Percentiles rank a stretch among this genome's conserved stretches.
Evolutionary conservation across 2,329 filamentous ascomycete genomes (phyloP).

Genomic region (Aschersonia sp.): DNA sequence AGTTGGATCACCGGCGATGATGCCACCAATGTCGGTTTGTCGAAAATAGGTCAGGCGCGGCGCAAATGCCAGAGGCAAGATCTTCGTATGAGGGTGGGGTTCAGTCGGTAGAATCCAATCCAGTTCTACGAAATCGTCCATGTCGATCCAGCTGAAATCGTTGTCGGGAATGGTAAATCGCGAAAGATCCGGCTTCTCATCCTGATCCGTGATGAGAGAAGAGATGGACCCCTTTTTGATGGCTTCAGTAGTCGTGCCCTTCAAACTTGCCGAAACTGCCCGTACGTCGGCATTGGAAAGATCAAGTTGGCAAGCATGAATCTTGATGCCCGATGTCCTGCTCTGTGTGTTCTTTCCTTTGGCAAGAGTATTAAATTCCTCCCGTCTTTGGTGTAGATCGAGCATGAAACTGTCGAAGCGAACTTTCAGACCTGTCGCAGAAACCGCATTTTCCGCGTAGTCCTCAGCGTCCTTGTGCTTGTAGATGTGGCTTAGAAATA

Average conservation of each 20-base stretch:
- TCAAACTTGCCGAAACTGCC: slow-evolving; percentile 82
- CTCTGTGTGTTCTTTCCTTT: slow-evolving; percentile 62
- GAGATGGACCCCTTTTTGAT: slow-evolving; percentile 46
- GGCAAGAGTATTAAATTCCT: slow-evolving; percentile 75
- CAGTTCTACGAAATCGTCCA: slow-evolving; percentile 97
- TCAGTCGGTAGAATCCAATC: slow-evolving; percentile 92
- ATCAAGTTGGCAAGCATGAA: slow-evolving; percentile 87
- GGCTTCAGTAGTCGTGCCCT: slow-evolving; percentile 63
- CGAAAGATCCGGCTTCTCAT: slow-evolving; percentile 57
- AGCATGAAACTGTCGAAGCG: slow-evolving; percentile 95
- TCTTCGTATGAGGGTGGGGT: slow-evolving; percentile 83
- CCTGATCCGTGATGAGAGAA: slow-evolving; percentile 35
- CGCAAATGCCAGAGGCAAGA: slow-evolving; percentile 79
- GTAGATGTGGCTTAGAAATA: slow-evolving; percentile 95
- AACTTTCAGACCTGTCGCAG: slow-evolving; percentile 91
- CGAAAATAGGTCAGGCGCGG: slow-evolving; percentile 96
- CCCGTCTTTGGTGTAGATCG: slow-evolving; percentile 83
- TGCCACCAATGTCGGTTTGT: slow-evolving; percentile 80
- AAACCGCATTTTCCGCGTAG: slow-evolving; percentile 59
- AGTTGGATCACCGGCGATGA: slow-evolving; percentile 65
- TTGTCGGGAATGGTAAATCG: slow-evolving; percentile 92
- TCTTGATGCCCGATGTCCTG: slow-evolving; percentile 83
- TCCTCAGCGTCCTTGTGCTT: slow-evolving; percentile 96
- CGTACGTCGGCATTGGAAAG: slow-evolving; percentile 83
- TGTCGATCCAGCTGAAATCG: slow-evolving; percentile 93